Base-by-base conservation (phyloP, 345 rosid species). In the Murraya koenigii region DNA sequence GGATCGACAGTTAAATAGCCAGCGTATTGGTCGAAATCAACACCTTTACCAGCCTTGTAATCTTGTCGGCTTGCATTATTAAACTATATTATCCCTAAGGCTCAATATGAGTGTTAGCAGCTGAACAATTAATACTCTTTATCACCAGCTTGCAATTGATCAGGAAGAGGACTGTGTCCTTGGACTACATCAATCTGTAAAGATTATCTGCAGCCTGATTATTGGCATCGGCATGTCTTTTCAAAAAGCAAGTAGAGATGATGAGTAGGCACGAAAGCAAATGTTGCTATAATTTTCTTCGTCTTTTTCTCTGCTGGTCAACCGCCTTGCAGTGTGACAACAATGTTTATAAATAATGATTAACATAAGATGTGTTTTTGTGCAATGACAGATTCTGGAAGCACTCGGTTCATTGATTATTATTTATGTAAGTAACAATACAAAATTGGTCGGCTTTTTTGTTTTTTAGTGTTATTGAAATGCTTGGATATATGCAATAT, bases 1-100 rank as follows among this genome's bases (percentile, higher is more conserved):
- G 66, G 54, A 22, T 80, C 83, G 2, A 80, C 77, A 8, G 83
- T 76, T 19, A 80, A 83, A 75, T 78, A 82, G 17, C 79, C 79
- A 20, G 76, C 73, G 17, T 81, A 81, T 10, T 77, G 83, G 6
- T 81, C 47, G 33, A 77, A 77, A 47, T 72, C 69, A 33, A 72
- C 77, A 15, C 77, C 77, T 11, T 71, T 32, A 33, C 3, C 0
- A 25, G 80, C 30, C 7, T 22, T 1, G 13, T 14, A n/a, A 86
- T 76, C 83, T 66, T 80, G 82, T 82, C 83, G 15, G 63, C 67
- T 19, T 74, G 62, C 77, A 33, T 33, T 33, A 54, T 79, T 22
- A 76, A 30, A 28, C 84, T 80, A 11, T 3, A 33, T 33, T 71
- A 65, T 49, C n/a, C 4, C 35, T 33, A 86, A 19, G 62, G 25